Percentiles rank a stretch among this genome's conserved stretches.
These are phyloP conservation scores for Lecanicillium sp. DNA, from an alignment of 2,329 filamentous ascomycete species.

Conservation along the genomic window DNA sequence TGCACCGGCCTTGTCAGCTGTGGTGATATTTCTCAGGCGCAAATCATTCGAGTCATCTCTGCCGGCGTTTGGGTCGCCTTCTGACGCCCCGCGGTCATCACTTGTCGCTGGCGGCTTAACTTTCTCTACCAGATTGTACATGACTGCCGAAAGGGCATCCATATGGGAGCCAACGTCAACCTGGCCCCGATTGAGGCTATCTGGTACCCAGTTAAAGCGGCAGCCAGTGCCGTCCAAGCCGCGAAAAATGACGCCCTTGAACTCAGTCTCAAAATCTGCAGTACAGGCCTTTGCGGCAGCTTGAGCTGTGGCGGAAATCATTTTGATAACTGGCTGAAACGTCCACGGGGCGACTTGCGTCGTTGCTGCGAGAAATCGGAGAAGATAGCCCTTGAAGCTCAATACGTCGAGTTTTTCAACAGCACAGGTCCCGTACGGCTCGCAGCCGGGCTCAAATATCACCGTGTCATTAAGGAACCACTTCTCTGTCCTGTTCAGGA, in stretches of 20 bases:
- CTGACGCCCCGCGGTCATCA: constrained; percentile 50
- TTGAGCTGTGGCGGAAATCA: constrained; percentile 40
- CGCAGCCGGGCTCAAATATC: constrained; percentile 61
- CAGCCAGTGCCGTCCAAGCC: constrained; percentile 54
- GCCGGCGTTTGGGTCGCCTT: constrained; percentile 41
- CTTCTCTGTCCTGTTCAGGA: constrained; percentile 39
- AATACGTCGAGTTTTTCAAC: constrained; percentile 52
- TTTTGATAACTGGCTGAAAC: constrained; percentile 36
- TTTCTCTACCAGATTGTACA: constrained; percentile 46
- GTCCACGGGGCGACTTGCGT: constrained; percentile 47
- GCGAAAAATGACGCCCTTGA: constrained; percentile 22
- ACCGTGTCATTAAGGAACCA: constrained; percentile 48
- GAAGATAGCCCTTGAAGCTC: constrained; percentile 68
- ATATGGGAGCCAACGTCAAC: constrained; percentile 63
- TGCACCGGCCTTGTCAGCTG: constrained; percentile 43
- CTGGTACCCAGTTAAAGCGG: constrained; percentile 57
- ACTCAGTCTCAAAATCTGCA: constrained; percentile 9
- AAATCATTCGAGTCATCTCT: constrained; percentile 16
- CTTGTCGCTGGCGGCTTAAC: constrained; percentile 39
- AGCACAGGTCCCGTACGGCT: constrained; percentile 47
- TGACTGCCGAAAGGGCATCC: constrained; percentile 55
- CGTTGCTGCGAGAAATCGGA: constrained; percentile 56
- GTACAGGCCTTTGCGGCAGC: constrained; percentile 44
- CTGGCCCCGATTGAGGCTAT: constrained; percentile 45
- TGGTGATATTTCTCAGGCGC: constrained; percentile 29